Conservation (phyloP, 441 rosid genomes). For the Kokia cookei region DNA sequence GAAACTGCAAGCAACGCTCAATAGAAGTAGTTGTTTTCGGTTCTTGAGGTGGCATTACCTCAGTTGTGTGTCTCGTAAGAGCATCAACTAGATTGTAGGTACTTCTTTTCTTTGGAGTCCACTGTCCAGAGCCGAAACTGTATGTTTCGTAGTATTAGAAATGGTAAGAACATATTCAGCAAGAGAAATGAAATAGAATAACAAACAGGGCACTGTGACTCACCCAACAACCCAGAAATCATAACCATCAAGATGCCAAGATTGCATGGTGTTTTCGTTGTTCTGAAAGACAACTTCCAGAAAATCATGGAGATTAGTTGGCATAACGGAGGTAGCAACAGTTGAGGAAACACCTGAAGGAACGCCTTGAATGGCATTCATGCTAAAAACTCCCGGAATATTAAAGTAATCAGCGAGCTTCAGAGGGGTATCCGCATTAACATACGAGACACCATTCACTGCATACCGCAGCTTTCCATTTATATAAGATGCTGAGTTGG, state of each 20-base stretch:
- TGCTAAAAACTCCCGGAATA: conserved; percentile 68
- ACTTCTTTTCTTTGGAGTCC: conserved; percentile 49
- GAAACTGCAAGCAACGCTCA: neutral
- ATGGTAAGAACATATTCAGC: neutral
- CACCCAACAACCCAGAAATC: conserved; percentile 94
- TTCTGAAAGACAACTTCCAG: conserved; percentile 77
- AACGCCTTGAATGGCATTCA: conserved; percentile 37
- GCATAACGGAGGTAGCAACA: conserved; percentile 61
- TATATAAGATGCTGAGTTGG: conserved; percentile 63
- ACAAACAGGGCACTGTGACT: conserved; percentile 11
- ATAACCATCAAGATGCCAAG: conserved; percentile 98
- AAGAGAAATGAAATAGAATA: neutral
- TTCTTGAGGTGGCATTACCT: conserved; percentile 35
- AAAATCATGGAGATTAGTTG: conserved; percentile 56
- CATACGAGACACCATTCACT: conserved; percentile 63
- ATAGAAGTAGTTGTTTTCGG: neutral
- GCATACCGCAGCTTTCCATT: conserved; percentile 79
- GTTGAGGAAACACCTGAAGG: conserved; percentile 43
- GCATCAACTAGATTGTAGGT: conserved; percentile 73
- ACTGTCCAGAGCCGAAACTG: conserved; percentile 79
- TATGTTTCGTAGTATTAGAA: neutral
- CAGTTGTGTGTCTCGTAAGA: conserved; percentile 80
- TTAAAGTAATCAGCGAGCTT: conserved; percentile 84
- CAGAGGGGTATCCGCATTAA: conserved; percentile 71
- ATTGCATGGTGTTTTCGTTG: conserved; percentile 61